Conservation (phyloP, 2,329 filamentous ascomycete genomes). For the Hypoxylon sp. region DNA sequence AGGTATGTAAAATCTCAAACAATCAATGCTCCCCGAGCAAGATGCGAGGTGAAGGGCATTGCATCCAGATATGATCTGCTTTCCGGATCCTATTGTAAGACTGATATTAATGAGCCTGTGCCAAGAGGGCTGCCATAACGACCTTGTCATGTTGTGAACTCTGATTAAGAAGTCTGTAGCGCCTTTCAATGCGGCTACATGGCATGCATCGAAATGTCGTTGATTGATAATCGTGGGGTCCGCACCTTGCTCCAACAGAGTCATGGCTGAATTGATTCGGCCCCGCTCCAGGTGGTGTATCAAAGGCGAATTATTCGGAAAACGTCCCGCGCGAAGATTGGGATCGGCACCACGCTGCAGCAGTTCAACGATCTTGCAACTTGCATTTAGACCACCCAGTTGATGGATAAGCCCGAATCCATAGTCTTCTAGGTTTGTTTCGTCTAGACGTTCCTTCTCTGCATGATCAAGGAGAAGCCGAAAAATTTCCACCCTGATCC, state of each 20-base stretch:
- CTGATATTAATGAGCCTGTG: neutral
- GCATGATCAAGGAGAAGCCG: constrained; percentile 1
- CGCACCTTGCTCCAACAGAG: constrained; percentile 6
- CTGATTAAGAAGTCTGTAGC: neutral
- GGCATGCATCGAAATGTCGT: neutral
- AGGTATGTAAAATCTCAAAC: constrained; percentile 25
- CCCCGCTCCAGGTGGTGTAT: neutral
- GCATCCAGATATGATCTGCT: neutral
- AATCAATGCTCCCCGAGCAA: constrained; percentile 1
- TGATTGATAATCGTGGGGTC: neutral
- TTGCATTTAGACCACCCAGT: neutral
- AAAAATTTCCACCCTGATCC: neutral
- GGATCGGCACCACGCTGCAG: constrained; percentile 8
- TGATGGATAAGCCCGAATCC: constrained; percentile 19
- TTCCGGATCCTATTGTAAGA: neutral
- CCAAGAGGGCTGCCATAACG: constrained; percentile 11
- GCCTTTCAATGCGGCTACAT: neutral
- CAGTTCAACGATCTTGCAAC: neutral
- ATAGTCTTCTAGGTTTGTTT: neutral
- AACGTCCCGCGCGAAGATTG: neutral
- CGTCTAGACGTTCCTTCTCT: constrained; percentile 12
- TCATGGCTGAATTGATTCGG: neutral
- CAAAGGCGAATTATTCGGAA: neutral
- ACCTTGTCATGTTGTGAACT: neutral
- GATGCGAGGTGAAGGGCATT: constrained; percentile 12